Percentiles rank a stretch among this genome's conserved stretches.
These are phyloP conservation scores for Lolium multiflorum DNA, from an alignment of 176 grass and related monocot genomes.

Conservation along the genomic window DNA sequence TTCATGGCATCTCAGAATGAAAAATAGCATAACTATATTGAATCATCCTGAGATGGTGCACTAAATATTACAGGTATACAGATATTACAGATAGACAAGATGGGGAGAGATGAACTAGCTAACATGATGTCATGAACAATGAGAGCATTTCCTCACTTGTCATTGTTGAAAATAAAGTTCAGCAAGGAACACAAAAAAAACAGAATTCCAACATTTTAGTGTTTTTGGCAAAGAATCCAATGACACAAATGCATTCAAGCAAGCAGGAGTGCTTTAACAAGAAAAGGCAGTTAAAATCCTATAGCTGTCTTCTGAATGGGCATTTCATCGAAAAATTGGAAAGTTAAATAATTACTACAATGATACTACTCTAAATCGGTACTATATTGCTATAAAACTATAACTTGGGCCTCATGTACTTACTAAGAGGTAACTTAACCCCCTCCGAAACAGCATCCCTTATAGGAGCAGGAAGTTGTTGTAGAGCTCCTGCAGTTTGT, in stretches of 20 bases:
- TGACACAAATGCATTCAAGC: background rate
- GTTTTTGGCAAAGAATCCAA: background rate
- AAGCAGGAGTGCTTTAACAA: background rate
- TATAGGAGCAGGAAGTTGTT: constrained; percentile 83
- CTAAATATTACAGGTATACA: background rate
- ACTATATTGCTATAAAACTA: background rate
- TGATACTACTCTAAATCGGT: constrained; percentile 6
- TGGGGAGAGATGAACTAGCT: background rate
- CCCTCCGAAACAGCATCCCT: constrained; percentile 81
- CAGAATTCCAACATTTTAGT: constrained; percentile 3
- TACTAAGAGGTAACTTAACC: constrained; percentile 90
- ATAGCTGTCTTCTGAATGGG: constrained; percentile 1
- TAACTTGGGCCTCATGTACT: constrained; percentile 33
- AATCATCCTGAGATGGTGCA: background rate
- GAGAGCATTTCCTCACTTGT: background rate
- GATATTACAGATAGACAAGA: background rate
- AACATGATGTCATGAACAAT: background rate
- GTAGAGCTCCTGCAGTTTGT: constrained; percentile 70
- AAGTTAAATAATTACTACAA: background rate
- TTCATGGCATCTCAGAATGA: background rate
- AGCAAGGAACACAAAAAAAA: background rate
- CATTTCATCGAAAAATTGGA: constrained; percentile 1
- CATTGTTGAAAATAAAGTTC: background rate
- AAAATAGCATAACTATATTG: constrained; percentile 20
- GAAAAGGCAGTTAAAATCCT: background rate